Percentiles rank a stretch among this genome's conserved stretches.
Conservation (phyloP, 805 yeast species). For the Lipomyces yamanashiensis region DNA sequence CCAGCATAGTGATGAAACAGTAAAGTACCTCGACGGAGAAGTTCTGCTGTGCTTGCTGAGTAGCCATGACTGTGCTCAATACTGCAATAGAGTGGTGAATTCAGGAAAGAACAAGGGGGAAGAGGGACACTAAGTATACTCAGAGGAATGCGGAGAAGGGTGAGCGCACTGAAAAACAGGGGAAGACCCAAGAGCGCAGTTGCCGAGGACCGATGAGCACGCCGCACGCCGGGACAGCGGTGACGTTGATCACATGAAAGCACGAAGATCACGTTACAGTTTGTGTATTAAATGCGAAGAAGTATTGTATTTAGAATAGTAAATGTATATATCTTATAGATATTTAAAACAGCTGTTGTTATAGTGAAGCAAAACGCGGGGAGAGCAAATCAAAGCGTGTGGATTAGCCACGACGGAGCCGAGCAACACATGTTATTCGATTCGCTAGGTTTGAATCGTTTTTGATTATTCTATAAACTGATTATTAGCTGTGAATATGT, state of each 20-base stretch:
- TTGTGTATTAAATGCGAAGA: background rate
- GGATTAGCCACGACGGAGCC: background rate
- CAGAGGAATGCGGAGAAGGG: background rate
- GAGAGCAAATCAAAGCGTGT: slow-evolving; percentile 2
- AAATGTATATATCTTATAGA: background rate
- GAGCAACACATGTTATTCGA: background rate
- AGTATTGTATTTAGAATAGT: background rate
- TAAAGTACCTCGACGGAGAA: slow-evolving; percentile 25
- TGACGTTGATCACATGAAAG: slow-evolving; percentile 16
- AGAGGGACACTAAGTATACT: background rate
- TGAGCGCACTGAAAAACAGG: background rate
- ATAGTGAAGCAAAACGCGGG: slow-evolving; percentile 2
- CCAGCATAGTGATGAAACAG: background rate
- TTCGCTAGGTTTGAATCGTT: background rate
- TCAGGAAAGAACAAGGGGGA: background rate
- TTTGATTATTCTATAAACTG: background rate
- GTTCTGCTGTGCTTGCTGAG: slow-evolving; percentile 19
- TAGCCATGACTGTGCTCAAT: slow-evolving; percentile 5
- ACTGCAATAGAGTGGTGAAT: too few species aligned
- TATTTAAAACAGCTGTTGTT: background rate
- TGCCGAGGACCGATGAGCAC: slow-evolving; percentile 13
- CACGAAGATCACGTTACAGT: background rate
- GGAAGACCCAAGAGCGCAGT: background rate
- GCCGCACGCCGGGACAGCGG: slow-evolving; percentile 1
- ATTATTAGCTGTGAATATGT: too few species aligned